phyloP scores from a whole-genome alignment of 2,329 filamentous ascomycete genomes.

The Clonostachys rosea region DNA sequence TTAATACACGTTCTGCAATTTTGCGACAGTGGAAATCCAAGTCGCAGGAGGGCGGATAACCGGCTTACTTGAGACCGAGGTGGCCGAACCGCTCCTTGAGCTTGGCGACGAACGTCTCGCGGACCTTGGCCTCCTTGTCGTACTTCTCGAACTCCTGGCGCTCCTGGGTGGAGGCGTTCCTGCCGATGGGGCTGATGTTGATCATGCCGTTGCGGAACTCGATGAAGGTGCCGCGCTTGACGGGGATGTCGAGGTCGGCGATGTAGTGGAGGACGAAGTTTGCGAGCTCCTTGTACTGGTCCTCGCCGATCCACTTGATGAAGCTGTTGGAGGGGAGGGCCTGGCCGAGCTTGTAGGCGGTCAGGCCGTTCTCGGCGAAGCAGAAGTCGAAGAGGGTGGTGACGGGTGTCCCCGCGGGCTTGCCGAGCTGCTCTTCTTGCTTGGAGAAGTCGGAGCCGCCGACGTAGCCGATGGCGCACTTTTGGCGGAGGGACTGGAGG shows the following conservation, averaged over 20 bases:
- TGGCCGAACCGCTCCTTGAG: conserved; percentile 80
- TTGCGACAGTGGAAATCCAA: background rate
- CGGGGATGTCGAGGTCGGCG: conserved; percentile 75
- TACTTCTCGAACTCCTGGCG: conserved; percentile 77
- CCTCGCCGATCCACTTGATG: conserved; percentile 87
- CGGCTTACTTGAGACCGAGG: conserved; percentile 68
- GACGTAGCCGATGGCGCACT: conserved; percentile 86
- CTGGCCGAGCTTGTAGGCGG: conserved; percentile 78
- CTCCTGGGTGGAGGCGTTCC: conserved; percentile 80
- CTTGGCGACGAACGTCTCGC: conserved; percentile 69
- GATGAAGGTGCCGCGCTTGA: conserved; percentile 81
- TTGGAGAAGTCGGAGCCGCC: conserved; percentile 89
- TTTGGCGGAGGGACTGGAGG: conserved; percentile 76
- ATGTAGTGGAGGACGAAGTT: conserved; percentile 77
- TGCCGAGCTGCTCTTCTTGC: conserved; percentile 93
- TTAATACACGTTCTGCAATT: conserved; percentile 1
- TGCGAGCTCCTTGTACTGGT: conserved; percentile 72
- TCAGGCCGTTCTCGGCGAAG: conserved; percentile 96
- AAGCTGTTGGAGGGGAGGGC: conserved; percentile 76
- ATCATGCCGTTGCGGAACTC: conserved; percentile 92
- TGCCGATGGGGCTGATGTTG: conserved; percentile 78
- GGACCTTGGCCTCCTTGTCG: conserved; percentile 73
- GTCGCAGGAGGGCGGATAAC: no score
- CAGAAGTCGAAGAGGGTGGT: conserved; percentile 92
- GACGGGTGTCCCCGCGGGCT: conserved; percentile 56